Evolutionary conservation across 306 rosid species (phyloP).

Genomic region (Oemleria cerasiformis): DNA sequence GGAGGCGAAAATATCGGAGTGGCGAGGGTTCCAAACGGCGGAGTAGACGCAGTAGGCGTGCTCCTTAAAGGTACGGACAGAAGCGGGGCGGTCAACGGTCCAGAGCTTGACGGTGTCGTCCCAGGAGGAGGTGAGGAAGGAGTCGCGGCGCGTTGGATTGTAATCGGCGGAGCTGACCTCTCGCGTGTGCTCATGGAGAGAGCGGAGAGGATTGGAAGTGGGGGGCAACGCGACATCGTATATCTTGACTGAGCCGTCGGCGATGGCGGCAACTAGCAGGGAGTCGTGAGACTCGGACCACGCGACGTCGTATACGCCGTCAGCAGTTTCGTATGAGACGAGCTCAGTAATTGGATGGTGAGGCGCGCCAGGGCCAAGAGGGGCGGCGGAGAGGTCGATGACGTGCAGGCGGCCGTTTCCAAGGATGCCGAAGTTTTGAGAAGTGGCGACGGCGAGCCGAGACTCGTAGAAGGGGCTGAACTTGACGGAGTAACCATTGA

Average conservation of each 20-base stretch:
- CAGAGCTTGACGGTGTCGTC: constrained; percentile 85
- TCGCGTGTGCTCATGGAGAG: constrained; percentile 86
- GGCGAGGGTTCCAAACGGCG: constrained; percentile 92
- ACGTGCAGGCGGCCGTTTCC: constrained; percentile 95
- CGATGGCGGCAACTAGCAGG: constrained; percentile 78
- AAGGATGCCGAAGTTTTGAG: constrained; percentile 93
- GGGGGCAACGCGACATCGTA: constrained; percentile 80
- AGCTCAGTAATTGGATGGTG: constrained; percentile 49
- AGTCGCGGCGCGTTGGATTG: constrained; percentile 93
- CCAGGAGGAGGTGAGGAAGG: constrained; percentile 88
- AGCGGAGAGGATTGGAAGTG: constrained; percentile 74
- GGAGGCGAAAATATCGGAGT: constrained; percentile 84
- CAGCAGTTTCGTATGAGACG: constrained; percentile 79
- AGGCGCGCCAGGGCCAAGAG: constrained; percentile 24
- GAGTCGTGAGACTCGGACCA: constrained; percentile 98
- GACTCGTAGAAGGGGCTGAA: constrained; percentile 96
- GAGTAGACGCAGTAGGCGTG: constrained; percentile 91
- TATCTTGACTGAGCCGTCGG: constrained; percentile 91
- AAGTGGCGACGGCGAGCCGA: constrained; percentile 90
- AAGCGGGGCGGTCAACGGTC: constrained; percentile 81
- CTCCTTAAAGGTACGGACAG: constrained; percentile 81
- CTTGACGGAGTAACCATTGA: constrained; percentile 93
- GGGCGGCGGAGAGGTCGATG: constrained; percentile 57
- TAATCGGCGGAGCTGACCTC: constrained; percentile 80
- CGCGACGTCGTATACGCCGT: constrained; percentile 78